Evolutionary conservation across 176 grass and related monocot genomes (phyloP).

Genomic region (Typha latifolia): DNA sequence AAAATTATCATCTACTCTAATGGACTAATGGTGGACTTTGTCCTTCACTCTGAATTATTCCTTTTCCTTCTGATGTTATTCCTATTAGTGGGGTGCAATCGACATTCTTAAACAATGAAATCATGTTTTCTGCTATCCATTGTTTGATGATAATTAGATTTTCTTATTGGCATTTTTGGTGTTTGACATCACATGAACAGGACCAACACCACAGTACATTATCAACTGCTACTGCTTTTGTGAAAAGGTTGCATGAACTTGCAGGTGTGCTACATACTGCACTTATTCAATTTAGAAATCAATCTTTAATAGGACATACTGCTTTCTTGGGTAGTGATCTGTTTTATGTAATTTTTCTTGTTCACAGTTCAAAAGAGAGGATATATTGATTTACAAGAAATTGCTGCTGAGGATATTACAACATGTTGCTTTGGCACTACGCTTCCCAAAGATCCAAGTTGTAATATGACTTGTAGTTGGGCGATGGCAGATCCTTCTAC

Average conservation of each 20-base stretch:
- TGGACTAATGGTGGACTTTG: no score
- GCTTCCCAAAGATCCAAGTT: conserved; percentile 74
- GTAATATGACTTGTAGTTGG: conserved; percentile 54
- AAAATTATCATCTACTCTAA: no score
- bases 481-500: conserved; percentile 76
- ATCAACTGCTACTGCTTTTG: conserved; percentile 69
- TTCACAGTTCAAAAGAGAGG: conserved; percentile 75
- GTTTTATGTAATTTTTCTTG: conserved; percentile 1
- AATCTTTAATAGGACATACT: neutral
- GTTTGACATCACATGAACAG: conserved; percentile 17
- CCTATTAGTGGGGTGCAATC: no score
- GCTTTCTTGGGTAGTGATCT: neutral
- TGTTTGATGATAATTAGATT: neutral
- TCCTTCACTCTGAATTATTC: no score
- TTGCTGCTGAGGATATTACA: conserved; percentile 30
- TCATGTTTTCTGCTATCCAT: conserved; percentile 2
- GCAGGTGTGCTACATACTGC: conserved; percentile 35
- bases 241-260: conserved; percentile 76
- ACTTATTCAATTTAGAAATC: neutral
- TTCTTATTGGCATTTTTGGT: neutral
- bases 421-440: conserved; percentile 60
- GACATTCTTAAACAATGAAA: no score
- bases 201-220: conserved; percentile 58
- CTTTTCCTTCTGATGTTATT: no score
- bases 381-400: conserved; percentile 72